These are phyloP conservation scores for Colletotrichum graminicola DNA, from an alignment of 2,329 filamentous ascomycete species.

Conservation along the genomic window DNA sequence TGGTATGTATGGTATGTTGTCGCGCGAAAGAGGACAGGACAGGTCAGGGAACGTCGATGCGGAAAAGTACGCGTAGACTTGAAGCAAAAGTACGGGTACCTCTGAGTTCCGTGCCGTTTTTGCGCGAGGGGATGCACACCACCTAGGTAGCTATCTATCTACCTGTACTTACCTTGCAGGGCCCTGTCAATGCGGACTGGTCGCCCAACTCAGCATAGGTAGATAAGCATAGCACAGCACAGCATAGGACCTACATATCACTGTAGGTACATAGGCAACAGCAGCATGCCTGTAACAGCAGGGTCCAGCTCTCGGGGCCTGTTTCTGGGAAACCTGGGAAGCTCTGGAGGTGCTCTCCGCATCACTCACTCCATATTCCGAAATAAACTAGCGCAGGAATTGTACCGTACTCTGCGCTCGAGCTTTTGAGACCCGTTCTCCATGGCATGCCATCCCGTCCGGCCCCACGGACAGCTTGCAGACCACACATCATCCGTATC, in stretches of 20 bases:
- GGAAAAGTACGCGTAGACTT: conserved; percentile 5
- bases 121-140: conserved; percentile 1
- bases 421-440: not conserved
- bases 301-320: not conserved
- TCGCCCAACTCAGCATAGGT: conserved; percentile 1
- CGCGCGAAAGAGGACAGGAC: conserved; percentile 13
- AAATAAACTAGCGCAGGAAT: not conserved
- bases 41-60: not conserved
- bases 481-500: not conserved
- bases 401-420: not conserved
- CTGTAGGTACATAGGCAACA: not conserved
- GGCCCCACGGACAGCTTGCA: conserved; percentile 9
- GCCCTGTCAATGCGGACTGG: conserved; percentile 19
- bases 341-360: not conserved
- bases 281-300: not conserved
- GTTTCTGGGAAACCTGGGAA: not conserved
- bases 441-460: conserved; percentile 14
- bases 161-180: not conserved
- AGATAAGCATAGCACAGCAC: not conserved
- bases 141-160: not conserved
- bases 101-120: not conserved
- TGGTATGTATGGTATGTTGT: conserved; percentile 26
- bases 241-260: not conserved
- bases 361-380: not conserved
- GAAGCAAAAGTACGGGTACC: conserved; percentile 7